phyloP scores from a whole-genome alignment of 2,329 filamentous ascomycete species.

The Colletotrichum paranaense region DNA sequence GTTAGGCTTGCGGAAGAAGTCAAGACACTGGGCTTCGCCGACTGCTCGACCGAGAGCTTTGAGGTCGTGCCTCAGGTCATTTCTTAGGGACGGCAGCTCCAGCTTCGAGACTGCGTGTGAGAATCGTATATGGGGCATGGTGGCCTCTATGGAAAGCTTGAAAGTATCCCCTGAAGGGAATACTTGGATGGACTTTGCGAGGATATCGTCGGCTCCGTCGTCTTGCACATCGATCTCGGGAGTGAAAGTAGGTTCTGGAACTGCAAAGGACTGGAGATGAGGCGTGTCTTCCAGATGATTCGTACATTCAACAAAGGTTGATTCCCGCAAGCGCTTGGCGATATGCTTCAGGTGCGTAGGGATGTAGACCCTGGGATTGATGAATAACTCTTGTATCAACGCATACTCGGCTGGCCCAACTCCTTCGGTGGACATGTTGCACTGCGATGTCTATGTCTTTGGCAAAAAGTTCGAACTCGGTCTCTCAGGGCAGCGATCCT shows the following conservation, averaged over 20 bases:
- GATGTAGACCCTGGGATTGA: not conserved
- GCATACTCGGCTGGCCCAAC: slow-evolving; percentile 3
- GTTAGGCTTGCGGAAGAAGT: slow-evolving; percentile 20
- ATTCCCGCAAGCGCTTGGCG: not conserved
- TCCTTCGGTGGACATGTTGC: not conserved
- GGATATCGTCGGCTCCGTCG: not conserved
- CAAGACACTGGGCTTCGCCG: not conserved
- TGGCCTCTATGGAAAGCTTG: slow-evolving; percentile 18
- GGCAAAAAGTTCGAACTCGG: not conserved
- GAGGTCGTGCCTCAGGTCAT: slow-evolving; percentile 19
- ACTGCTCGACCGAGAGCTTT: not conserved
- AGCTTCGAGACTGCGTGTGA: not conserved
- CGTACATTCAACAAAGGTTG: not conserved
- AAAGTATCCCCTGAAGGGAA: not conserved
- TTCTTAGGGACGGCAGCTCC: slow-evolving; percentile 23
- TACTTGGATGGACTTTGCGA: not conserved
- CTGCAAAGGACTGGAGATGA: not conserved
- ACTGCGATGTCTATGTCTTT: no score
- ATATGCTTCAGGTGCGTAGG: not conserved
- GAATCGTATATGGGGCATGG: not conserved
- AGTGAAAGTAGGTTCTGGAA: not conserved
- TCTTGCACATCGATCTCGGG: not conserved
- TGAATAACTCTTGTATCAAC: not conserved
- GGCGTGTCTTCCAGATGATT: not conserved
- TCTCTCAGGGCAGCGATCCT: not conserved